Evolutionary conservation across 2,329 filamentous ascomycete species (phyloP).

Genomic region (Pseudonectria foliicola): DNA sequence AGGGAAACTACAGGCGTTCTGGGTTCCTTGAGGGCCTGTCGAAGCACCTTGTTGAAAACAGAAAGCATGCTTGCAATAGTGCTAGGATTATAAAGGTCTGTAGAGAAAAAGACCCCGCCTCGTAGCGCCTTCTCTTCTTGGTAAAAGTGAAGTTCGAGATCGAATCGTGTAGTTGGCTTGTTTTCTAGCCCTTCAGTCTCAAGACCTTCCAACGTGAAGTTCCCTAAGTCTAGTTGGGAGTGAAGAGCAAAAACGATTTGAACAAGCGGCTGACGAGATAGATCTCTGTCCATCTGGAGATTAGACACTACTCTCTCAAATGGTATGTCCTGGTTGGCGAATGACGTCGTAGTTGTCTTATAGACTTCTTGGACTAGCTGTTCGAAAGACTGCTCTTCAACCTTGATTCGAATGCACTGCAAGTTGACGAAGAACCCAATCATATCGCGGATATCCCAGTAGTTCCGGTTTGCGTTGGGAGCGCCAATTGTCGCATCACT

Average conservation of each 20-base stretch:
- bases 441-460: constrained; percentile 10
- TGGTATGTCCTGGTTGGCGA: constrained; percentile 7
- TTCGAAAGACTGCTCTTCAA: constrained; percentile 1
- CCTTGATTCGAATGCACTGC: constrained; percentile 16
- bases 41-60: constrained; percentile 7
- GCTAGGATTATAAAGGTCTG: constrained; percentile 6
- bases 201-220: constrained; percentile 7
- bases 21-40: constrained; percentile 3
- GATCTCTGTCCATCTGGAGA: neutral
- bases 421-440: constrained; percentile 22
- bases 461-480: constrained; percentile 12
- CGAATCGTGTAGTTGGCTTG: constrained; percentile 4
- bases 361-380: neutral
- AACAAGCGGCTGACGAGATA: constrained; percentile 6
- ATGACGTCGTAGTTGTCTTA: constrained; percentile 1
- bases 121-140: constrained; percentile 3
- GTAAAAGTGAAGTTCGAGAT: constrained; percentile 11
- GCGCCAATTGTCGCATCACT: constrained; percentile 17
- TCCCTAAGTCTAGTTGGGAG: constrained; percentile 2
- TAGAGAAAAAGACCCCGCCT: constrained; percentile 5
- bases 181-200: constrained; percentile 1
- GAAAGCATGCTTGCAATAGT: constrained; percentile 9
- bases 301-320: constrained; percentile 6
- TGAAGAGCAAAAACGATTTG: constrained; percentile 8
- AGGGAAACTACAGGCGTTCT: neutral